Evolutionary conservation across 257 asterid species (phyloP).

Genomic region (Mentha longifolia): DNA sequence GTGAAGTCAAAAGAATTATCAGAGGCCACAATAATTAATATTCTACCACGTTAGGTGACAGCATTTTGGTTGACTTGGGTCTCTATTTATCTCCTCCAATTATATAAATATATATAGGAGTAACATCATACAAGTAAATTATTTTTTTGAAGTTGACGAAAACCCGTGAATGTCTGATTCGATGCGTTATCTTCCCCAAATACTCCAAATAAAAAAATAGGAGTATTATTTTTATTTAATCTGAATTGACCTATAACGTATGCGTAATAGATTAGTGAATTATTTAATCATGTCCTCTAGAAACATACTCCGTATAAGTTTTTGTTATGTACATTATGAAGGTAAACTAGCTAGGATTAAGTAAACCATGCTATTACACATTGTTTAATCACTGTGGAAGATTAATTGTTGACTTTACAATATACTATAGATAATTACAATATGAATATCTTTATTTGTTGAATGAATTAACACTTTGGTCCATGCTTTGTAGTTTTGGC

Average conservation of each 20-base stretch:
- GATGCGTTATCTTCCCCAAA: constrained; percentile 15
- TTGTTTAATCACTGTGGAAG: not conserved
- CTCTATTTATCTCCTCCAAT: constrained; percentile 23
- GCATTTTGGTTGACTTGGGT: constrained; percentile 43
- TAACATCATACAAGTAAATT: not conserved
- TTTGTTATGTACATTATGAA: not conserved
- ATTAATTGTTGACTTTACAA: not conserved
- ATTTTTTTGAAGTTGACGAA: constrained; percentile 26
- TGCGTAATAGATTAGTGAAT: constrained; percentile 4
- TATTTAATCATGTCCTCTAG: constrained; percentile 26
- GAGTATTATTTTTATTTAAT: constrained; percentile 26
- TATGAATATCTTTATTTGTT: not conserved
- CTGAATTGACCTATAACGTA: constrained; percentile 17
- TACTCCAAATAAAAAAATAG: too few relatives aligned
- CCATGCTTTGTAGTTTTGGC: too few relatives aligned
- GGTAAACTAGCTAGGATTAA: not conserved
- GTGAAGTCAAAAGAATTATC: constrained; percentile 40
- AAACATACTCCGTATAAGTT: constrained; percentile 25
- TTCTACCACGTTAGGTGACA: constrained; percentile 37
- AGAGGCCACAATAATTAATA: constrained; percentile 27
- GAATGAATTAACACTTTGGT: not conserved
- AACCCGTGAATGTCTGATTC: constrained; percentile 36
- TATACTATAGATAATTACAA: too few relatives aligned
- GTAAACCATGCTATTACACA: not conserved
- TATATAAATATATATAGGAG: not conserved